Evolutionary conservation across 169 alveolate genomes (phyloP), one percentile per base, ranked within the genome.

Genomic region (Theileria sp.): DNA sequence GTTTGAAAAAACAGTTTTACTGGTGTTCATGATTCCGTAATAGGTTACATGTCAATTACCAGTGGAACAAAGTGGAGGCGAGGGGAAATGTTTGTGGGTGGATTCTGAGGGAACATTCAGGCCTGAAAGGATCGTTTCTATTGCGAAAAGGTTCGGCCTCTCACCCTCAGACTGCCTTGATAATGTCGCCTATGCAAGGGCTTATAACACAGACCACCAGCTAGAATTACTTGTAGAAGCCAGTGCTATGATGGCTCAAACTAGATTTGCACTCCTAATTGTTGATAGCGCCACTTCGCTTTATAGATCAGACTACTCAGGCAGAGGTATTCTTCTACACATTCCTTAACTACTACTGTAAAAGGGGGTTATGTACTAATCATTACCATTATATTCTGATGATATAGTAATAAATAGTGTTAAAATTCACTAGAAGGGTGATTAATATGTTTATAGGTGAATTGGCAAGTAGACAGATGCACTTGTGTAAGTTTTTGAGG

Each of bases 21-120:
- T 0, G 34, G 69, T 26, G 2, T 3, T 9, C 17, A 13, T 21
- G 23, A 25, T 30, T 68, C 36, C 21, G 51, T 6, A 61, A 1
- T 88, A 95, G 81, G 95, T 93, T 15, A 94, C 98, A 34, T 93
- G 98, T 54, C 98, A 98, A 87, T 91, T 97, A 32, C 99, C 99
- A 6, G 88, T 92, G 73, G 97, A 94, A 68, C 92, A 93, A 83
- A 94, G 96, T 38, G 99, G 99, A 0, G 99, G 99, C 4, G 99
- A 98, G 54, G 99, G 99, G 38, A 98, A 98, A 89, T 98, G 98
- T 36, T 92, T 98, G 85, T 98, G 98, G 95, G 97, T 98, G 17
- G 99, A 98, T 92, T 98, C 99, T n/a, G 99, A 98, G 88, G 99
- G 99, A 56, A 97, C 99, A 25, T 98, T 98, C 88, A 94, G 99